phyloP scores from a whole-genome alignment of 1,284 basidiomycete genomes.

The Trichosporon coremiiforme region DNA sequence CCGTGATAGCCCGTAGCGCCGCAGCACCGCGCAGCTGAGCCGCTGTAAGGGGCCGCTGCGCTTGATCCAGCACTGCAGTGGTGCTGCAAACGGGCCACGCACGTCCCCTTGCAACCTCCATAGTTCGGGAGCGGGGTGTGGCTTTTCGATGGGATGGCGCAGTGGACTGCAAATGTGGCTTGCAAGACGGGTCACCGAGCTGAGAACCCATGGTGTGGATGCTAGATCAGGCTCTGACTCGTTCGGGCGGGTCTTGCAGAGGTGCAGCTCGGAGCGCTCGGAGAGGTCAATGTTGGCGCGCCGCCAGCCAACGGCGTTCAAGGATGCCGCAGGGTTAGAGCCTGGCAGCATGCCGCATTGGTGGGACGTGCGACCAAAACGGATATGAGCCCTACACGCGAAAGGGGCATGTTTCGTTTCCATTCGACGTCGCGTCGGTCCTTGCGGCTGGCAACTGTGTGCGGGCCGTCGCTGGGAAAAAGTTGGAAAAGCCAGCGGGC shows the following conservation, averaged over 20 bases:
- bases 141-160: background rate
- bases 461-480: background rate
- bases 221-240: background rate
- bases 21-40: background rate
- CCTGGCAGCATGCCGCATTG: background rate
- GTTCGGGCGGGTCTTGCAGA: conserved; percentile 16
- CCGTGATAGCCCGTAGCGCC: too few species aligned
- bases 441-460: background rate
- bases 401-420: background rate
- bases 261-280: background rate
- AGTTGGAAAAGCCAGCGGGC: background rate
- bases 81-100: background rate
- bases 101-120: background rate
- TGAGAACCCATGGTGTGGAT: background rate
- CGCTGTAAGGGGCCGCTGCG: background rate
- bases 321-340: background rate
- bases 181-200: background rate
- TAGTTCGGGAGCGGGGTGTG: background rate
- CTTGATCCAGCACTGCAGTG: background rate
- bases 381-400: background rate
- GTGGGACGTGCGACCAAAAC: conserved; percentile 2
- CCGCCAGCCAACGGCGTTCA: conserved; percentile 1
- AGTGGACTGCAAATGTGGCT: background rate
- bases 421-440: conserved; percentile 8
- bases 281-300: conserved; percentile 4